phyloP scores from a whole-genome alignment of 306 rosid genomes.

The Cucumis sativus region Cucumber_9930_V3 NC_026660.2:17823501-17824000 shows the following conservation, averaged over 20 bases:
- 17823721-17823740: not conserved
- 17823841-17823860: not conserved
- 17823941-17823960: not conserved
- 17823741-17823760: not conserved
- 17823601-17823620: not conserved
- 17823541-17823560: constrained; percentile 9
- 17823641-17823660: not conserved
- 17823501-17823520: constrained; percentile 4
- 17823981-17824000: constrained; percentile 6
- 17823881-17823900: not conserved
- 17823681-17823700: too few species aligned
- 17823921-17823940: constrained; percentile 15
- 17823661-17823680: too few species aligned
- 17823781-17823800: not conserved
- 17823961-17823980: not conserved
- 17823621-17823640: not conserved
- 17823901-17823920: constrained; percentile 4
- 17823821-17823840: not conserved
- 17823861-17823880: not conserved
- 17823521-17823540: constrained; percentile 10
- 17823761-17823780: not conserved
- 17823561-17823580: constrained; percentile 12
- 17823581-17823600: constrained; percentile 11
- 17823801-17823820: not conserved
- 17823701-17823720: not conserved